Conservation (phyloP, 495 filamentous ascomycete species). For the Apodospora peruviana region DNA sequence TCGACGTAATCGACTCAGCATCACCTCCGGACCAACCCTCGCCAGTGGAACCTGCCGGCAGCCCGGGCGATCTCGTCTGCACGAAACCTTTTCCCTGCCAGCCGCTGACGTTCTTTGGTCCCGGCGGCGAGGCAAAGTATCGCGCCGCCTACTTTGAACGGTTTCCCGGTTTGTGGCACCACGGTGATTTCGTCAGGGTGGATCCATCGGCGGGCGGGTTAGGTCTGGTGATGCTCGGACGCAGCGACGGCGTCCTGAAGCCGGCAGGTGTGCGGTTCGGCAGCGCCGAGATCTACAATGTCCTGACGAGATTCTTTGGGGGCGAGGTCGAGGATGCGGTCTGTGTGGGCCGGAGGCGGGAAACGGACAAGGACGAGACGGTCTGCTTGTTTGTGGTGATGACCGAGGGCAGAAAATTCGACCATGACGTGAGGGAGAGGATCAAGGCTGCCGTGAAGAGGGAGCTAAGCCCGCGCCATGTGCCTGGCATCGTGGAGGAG, state of each 20-base stretch:
- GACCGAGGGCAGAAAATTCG: constrained; percentile 46
- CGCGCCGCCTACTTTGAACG: constrained; percentile 79
- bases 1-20: constrained; percentile 65
- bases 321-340: constrained; percentile 74
- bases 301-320: constrained; percentile 75
- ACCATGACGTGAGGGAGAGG: constrained; percentile 43
- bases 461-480: constrained; percentile 79
- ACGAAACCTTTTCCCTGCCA: constrained; percentile 82
- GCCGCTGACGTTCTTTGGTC: constrained; percentile 82
- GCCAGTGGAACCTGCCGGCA: constrained; percentile 47
- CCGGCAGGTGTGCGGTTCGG: constrained; percentile 75
- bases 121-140: constrained; percentile 66
- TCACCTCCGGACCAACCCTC: constrained; percentile 29
- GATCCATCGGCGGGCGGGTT: constrained; percentile 67
- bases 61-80: constrained; percentile 89
- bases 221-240: constrained; percentile 78
- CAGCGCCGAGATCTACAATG: constrained; percentile 83
- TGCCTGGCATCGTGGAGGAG: constrained; percentile 74
- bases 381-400: constrained; percentile 84
- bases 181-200: constrained; percentile 87
- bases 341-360: constrained; percentile 72
- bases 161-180: constrained; percentile 78
- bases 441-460: constrained; percentile 61
- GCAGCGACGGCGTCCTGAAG: constrained; percentile 74
- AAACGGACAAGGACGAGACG: constrained; percentile 71